Evolutionary conservation across 2,329 filamentous ascomycete genomes (phyloP).

Genomic region (Verticillium nubilum): DNA sequence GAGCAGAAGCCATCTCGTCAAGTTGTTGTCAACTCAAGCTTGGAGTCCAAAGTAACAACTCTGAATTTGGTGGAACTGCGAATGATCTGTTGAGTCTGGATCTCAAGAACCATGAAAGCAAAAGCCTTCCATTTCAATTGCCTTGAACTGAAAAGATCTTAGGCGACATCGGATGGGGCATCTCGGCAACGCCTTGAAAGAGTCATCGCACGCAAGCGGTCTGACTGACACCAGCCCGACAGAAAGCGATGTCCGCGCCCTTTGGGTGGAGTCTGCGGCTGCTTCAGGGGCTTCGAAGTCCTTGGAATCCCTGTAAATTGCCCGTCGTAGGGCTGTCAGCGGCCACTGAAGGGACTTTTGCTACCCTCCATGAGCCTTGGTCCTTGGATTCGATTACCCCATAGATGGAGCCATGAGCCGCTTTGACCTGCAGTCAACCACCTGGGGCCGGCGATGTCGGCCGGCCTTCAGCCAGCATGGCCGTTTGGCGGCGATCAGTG

Average conservation of each 20-base stretch:
- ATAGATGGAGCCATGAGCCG: neutral
- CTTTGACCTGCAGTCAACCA: neutral
- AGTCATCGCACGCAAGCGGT: neutral
- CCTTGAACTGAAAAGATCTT: neutral
- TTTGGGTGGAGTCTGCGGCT: neutral
- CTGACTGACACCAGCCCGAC: neutral
- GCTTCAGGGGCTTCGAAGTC: neutral
- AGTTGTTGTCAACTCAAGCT: neutral
- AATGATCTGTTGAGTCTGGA: neutral
- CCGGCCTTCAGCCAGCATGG: neutral
- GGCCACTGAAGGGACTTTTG: neutral
- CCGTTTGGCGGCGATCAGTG: neutral
- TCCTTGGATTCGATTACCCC: neutral
- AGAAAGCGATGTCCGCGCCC: neutral
- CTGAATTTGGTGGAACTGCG: neutral
- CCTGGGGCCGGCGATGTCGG: neutral
- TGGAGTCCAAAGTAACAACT: neutral
- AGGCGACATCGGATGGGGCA: neutral
- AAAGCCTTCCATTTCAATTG: neutral
- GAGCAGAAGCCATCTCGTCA: neutral
- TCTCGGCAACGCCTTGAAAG: neutral
- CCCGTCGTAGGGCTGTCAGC: neutral
- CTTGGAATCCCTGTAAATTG: neutral
- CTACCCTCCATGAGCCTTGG: neutral
- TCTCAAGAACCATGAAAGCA: neutral